Evolutionary conservation across 2,329 filamentous ascomycete genomes (phyloP).

Genomic region (Triangularia verruculosa): DNA sequence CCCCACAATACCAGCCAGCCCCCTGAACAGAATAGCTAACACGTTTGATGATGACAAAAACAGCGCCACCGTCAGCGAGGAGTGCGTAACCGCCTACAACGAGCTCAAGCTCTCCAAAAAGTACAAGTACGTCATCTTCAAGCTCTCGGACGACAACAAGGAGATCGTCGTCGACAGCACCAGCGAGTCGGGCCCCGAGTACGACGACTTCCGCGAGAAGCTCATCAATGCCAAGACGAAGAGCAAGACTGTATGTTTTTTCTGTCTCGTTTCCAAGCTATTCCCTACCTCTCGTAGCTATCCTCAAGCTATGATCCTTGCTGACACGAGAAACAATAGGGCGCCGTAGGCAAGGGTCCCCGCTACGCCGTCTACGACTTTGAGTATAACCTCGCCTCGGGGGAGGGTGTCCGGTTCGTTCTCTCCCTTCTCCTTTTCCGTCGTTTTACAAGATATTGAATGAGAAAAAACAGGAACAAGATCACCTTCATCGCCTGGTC

Average conservation of each 20-base stretch:
- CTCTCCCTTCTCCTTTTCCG: background rate
- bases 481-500: slow-evolving; percentile 78
- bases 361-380: slow-evolving; percentile 86
- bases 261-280: background rate
- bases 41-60: background rate
- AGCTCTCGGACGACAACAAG: slow-evolving; percentile 79
- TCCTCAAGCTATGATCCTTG: background rate
- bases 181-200: slow-evolving; percentile 60
- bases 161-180: slow-evolving; percentile 77
- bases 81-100: slow-evolving; percentile 72
- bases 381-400: slow-evolving; percentile 68
- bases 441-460: background rate
- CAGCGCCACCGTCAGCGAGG: slow-evolving; percentile 69
- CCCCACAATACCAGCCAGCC: background rate
- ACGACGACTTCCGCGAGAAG: slow-evolving; percentile 71
- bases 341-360: slow-evolving; percentile 60
- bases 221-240: slow-evolving; percentile 71
- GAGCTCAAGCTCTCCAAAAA: slow-evolving; percentile 79
- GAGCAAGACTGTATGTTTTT: slow-evolving; percentile 59
- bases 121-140: slow-evolving; percentile 85
- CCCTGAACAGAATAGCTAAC: background rate
- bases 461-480: slow-evolving; percentile 58
- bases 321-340: slow-evolving; percentile 38
- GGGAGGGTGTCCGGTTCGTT: slow-evolving; percentile 67
- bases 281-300: background rate